Evolutionary conservation across 345 rosid genomes (phyloP).

Genomic region (Eucalyptus tenuipes): DNA sequence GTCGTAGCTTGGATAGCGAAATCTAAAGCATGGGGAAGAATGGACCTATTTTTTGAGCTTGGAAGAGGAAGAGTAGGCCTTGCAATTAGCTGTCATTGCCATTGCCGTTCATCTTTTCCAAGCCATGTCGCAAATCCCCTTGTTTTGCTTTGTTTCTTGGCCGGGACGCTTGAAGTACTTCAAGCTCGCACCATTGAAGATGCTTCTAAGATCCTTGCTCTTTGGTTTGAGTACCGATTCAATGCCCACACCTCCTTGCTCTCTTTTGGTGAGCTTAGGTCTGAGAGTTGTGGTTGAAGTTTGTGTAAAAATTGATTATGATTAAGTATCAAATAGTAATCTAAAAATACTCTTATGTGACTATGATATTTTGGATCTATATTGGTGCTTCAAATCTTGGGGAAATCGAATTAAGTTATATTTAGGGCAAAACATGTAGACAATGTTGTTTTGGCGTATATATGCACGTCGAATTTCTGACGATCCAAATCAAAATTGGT

Average conservation of each 20-base stretch:
- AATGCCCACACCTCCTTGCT: not conserved
- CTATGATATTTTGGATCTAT: too few relatives aligned
- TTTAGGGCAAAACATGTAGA: not conserved
- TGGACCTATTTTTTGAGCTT: not conserved
- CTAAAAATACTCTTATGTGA: too few relatives aligned
- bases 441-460: rapidly evolving
- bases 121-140: not conserved
- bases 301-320: too few relatives aligned
- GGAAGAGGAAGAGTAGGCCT: not conserved
- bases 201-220: not conserved
- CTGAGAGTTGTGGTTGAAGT: not conserved
- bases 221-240: not conserved
- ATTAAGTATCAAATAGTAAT: not conserved
- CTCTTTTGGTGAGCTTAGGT: not conserved
- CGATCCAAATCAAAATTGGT: not conserved
- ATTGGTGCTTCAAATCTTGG: too few relatives aligned
- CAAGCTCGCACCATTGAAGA: not conserved
- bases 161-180: not conserved
- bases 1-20: too few relatives aligned
- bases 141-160: not conserved
- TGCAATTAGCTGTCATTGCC: not conserved
- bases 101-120: not conserved
- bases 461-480: not conserved
- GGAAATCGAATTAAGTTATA: not conserved
- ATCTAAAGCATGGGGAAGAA: too few relatives aligned